These are phyloP conservation scores for Parastagonospora nodorum DNA, from an alignment of 2,329 filamentous ascomycete species.

Conservation along the genomic window DNA sequence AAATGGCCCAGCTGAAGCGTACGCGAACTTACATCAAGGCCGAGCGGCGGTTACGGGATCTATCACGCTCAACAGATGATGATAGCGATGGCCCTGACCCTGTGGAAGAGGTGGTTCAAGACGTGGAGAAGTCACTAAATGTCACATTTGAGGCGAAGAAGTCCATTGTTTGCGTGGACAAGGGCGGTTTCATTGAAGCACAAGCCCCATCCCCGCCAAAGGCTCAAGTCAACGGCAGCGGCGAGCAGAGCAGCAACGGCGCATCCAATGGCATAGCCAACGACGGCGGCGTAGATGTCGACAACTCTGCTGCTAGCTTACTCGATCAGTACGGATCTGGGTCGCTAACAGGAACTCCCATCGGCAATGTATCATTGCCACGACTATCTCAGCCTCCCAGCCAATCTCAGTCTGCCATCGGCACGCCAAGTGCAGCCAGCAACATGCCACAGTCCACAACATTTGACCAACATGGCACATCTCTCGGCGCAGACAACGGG, in stretches of 20 bases:
- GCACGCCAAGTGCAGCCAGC: conserved; percentile 55
- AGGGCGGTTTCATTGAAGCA: conserved; percentile 73
- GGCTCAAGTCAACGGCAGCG: conserved; percentile 38
- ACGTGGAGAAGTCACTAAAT: conserved; percentile 74
- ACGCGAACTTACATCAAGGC: conserved; percentile 72
- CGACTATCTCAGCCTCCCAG: conserved; percentile 57
- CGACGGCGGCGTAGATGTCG: conserved; percentile 38
- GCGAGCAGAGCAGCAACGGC: conserved; percentile 35
- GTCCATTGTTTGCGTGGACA: conserved; percentile 72
- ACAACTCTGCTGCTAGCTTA: conserved; percentile 61
- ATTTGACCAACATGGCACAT: conserved; percentile 31
- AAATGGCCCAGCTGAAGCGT: conserved; percentile 74
- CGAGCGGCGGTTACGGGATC: conserved; percentile 74
- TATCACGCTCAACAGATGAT: conserved; percentile 54
- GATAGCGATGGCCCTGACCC: conserved; percentile 47
- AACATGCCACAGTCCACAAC: conserved; percentile 27
- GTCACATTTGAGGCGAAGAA: conserved; percentile 68
- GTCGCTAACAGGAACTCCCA: conserved; percentile 64
- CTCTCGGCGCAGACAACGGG: conserved; percentile 29
- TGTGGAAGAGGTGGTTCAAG: conserved; percentile 74
- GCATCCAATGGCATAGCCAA: conserved; percentile 38
- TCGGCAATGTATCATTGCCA: conserved; percentile 65
- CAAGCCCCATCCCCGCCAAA: conserved; percentile 37
- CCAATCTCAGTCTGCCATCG: conserved; percentile 63
- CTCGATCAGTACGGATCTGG: conserved; percentile 71